Evolutionary conservation across 768 basidiomycete genomes (phyloP), one percentile per base, ranked within the genome.

Genomic region (Lactarius trivialis): DNA sequence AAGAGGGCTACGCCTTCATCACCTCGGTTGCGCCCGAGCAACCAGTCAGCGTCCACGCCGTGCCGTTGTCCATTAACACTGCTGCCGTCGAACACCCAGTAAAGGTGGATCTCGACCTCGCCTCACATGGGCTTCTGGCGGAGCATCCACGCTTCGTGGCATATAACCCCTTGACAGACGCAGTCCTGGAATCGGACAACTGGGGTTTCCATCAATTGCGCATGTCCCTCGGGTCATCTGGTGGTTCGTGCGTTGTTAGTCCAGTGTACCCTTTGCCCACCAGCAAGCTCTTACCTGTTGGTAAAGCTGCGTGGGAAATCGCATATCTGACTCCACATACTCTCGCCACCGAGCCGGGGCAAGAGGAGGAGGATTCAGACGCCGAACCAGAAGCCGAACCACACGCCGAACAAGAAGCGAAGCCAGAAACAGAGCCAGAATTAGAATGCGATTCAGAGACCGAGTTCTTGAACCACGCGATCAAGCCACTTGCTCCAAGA

Each of bases 291-390:
- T 61, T 41, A 64, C 48, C 57, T 21, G 45, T 56, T 45, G 66
- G 66, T 26, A 65, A 60, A 62, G 60, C 55, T 30, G 43, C 61
- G 41, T 76, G 75, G 70, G 69, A 71, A 41, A 60, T 76, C 24
- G 73, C 75, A 11, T 69, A 81, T 9, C 67, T 77, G 33, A 74
- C 73, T 19, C 70, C 74, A 0, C 69, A 75, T 59, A 58, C 48
- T 7, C 61, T 67, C 54, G 63, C 71, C 60, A 37, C 51, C 63
- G 56, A 50, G 58, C 39, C 49, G 39, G 43, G 30, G 32, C 39
- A 66, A 34, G 43, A 49, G 48, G 26, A 56, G 9, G 49, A 59
- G 45, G 43, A 4, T 2, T 17, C 17, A 0, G 45, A 48, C 2
- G 45, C 21, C 6, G 45, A 45, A 14, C 43, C 43, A 21, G 45